A percentile compares a stretch with the other conserved stretches of the same genome.
Conservation (phyloP, 108 stramenopile genomes). For the Poteriospumella lacustris region DNA sequence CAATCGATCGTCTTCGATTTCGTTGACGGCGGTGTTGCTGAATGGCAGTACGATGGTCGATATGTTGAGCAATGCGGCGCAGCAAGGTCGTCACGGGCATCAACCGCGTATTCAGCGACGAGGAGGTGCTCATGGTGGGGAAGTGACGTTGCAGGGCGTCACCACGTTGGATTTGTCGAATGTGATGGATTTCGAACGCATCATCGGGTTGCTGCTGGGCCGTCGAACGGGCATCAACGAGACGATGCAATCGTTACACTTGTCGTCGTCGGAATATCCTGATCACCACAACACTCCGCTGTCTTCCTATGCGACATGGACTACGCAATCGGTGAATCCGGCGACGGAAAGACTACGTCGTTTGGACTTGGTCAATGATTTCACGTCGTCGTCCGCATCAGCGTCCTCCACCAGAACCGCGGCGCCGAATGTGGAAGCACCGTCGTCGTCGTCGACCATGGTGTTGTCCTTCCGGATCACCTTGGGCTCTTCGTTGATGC, state of each 20-base stretch:
- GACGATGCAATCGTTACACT: background rate
- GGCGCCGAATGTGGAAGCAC: background rate
- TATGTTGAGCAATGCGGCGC: background rate
- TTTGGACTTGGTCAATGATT: background rate
- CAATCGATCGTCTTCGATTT: background rate
- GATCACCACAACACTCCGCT: too few relatives aligned
- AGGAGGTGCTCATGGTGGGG: background rate
- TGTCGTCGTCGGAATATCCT: too few relatives aligned
- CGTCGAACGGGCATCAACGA: background rate
- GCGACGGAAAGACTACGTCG: background rate
- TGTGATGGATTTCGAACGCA: slow-evolving; percentile 8
- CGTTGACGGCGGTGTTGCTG: background rate
- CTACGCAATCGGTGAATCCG: background rate
- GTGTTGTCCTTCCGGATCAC: background rate
- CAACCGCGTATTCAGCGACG: too few relatives aligned
- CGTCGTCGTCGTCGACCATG: background rate
- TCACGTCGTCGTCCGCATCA: background rate
- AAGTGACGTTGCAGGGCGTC: background rate
- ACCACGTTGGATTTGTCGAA: background rate
- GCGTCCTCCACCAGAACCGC: background rate
- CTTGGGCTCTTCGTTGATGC: background rate
- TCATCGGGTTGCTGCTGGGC: slow-evolving; percentile 3
- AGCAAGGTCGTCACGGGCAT: background rate
- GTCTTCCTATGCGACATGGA: background rate
- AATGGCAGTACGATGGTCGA: background rate